A percentile compares a stretch with the other conserved stretches of the same genome.
Conservation (phyloP, 2,329 filamentous ascomycete genomes). For the Chrysoporthe austroafricana region DNA sequence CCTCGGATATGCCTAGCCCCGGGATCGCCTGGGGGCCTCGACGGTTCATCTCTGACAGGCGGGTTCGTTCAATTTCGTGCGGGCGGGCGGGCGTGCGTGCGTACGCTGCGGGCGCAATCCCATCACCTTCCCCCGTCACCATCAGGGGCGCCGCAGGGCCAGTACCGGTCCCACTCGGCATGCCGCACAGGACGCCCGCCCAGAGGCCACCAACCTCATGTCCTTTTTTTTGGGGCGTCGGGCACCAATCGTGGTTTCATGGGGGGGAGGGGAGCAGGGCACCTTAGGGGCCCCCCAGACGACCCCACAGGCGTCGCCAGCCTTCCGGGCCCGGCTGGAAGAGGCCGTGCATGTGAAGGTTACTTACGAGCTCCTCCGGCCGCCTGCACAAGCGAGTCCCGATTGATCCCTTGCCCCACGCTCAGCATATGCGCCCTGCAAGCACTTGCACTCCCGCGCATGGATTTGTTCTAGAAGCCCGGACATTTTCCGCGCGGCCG, state of each 20-base stretch:
- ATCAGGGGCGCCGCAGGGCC: not conserved
- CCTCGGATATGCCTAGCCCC: not conserved
- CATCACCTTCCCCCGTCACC: not conserved
- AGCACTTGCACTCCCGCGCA: not conserved
- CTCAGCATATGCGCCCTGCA: not conserved
- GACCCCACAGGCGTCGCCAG: constrained; percentile 7
- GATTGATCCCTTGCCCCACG: constrained; percentile 3
- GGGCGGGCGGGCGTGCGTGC: too few relatives aligned
- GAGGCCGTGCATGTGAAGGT: not conserved
- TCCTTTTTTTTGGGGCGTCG: constrained; percentile 7
- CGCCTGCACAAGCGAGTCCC: not conserved
- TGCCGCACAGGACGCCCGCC: constrained; percentile 3
- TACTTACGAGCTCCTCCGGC: constrained; percentile 1
- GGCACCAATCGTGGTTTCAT: constrained; percentile 5
- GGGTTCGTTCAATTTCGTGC: not conserved
- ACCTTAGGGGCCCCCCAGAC: not conserved
- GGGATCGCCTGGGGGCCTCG: not conserved
- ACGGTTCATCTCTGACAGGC: not conserved
- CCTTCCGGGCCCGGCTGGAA: not conserved
- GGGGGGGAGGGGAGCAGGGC: not conserved
- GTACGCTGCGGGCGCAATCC: not conserved
- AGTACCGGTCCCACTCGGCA: not conserved
- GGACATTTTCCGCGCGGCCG: not conserved
- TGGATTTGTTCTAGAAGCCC: constrained; percentile 1
- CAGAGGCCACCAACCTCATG: not conserved